A percentile compares a stretch with the other conserved stretches of the same genome.
phyloP scores from a whole-genome alignment of 306 rosid species.

The Betula pendula region DNA sequence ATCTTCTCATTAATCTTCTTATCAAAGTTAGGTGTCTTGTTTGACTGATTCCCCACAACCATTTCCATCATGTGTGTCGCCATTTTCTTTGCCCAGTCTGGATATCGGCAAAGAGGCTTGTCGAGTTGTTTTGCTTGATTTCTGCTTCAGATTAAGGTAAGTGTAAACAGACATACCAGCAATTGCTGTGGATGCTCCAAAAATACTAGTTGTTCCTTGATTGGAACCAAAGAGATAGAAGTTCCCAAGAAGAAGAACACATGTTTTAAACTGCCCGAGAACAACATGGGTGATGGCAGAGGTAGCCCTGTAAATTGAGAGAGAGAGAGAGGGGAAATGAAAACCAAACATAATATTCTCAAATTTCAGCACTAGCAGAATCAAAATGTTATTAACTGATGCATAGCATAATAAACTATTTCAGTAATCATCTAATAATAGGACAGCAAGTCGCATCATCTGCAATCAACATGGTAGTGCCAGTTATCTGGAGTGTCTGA shows the following conservation, averaged over 20 bases:
- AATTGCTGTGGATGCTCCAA: slow-evolving; percentile 85
- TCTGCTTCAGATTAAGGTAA: slow-evolving; percentile 70
- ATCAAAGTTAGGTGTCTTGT: slow-evolving; percentile 14
- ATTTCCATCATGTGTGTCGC: slow-evolving; percentile 54
- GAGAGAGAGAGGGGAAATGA: not conserved
- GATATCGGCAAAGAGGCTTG: slow-evolving; percentile 67
- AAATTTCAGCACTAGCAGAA: not conserved
- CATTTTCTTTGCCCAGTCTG: slow-evolving; percentile 76
- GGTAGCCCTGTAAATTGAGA: slow-evolving; percentile 68
- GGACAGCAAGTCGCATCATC: not conserved
- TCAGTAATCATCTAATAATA: slow-evolving; percentile 1
- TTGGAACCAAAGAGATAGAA: slow-evolving; percentile 77
- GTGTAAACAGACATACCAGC: slow-evolving; percentile 83
- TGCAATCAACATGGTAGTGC: not conserved
- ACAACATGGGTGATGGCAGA: slow-evolving; percentile 91
- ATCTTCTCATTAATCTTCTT: slow-evolving; percentile 18
- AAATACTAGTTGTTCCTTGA: slow-evolving; percentile 77
- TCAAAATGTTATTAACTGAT: not conserved
- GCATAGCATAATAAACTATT: not conserved
- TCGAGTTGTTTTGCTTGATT: slow-evolving; percentile 50
- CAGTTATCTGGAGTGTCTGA: not conserved
- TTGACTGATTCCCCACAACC: slow-evolving; percentile 74
- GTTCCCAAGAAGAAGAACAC: slow-evolving; percentile 91
- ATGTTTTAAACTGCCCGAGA: slow-evolving; percentile 95
- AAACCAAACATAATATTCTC: slow-evolving; percentile 12